phyloP scores from a whole-genome alignment of 768 basidiomycete genomes.

The Collybia sp. region DNA sequence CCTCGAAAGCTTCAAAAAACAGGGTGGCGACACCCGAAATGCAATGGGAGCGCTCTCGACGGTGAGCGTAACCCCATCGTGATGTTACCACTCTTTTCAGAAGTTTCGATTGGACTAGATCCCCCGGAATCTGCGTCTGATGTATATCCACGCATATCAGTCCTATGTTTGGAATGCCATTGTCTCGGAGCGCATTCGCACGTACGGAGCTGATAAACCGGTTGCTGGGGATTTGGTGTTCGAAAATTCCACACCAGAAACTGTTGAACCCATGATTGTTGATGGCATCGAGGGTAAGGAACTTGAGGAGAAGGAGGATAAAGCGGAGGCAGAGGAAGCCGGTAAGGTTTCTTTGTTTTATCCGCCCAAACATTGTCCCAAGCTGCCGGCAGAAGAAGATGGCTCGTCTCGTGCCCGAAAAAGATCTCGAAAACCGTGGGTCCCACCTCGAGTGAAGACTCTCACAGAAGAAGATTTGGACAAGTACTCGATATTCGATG shows the following conservation, averaged over 20 bases:
- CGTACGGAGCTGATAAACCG: slow-evolving; percentile 67
- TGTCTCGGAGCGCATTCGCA: slow-evolving; percentile 87
- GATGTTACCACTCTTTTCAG: neutral
- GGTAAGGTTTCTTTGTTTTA: slow-evolving; percentile 13
- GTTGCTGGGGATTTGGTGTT: slow-evolving; percentile 91
- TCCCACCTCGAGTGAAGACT: slow-evolving; percentile 68
- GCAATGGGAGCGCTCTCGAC: slow-evolving; percentile 86
- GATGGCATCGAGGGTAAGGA: slow-evolving; percentile 29
- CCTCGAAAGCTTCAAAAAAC: slow-evolving; percentile 84
- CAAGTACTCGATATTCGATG: slow-evolving; percentile 87
- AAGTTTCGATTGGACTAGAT: slow-evolving; percentile 51
- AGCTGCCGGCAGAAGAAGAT: slow-evolving; percentile 11
- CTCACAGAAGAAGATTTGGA: slow-evolving; percentile 73
- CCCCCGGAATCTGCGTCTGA: slow-evolving; percentile 88
- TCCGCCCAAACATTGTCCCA: too few relatives aligned
- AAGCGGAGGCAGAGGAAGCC: slow-evolving; percentile 18
- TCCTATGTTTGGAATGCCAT: slow-evolving; percentile 98
- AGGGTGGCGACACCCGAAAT: slow-evolving; percentile 72
- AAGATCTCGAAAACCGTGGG: slow-evolving; percentile 50
- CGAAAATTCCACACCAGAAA: slow-evolving; percentile 35
- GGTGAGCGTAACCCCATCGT: slow-evolving; percentile 35
- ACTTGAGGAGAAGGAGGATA: slow-evolving; percentile 28
- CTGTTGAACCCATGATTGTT: slow-evolving; percentile 26
- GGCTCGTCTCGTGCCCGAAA: slow-evolving; percentile 20
- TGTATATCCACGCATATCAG: slow-evolving; percentile 99